Base-by-base conservation (phyloP, 805 yeast species). In the Kregervanrija pseudodelftensis region DNA sequence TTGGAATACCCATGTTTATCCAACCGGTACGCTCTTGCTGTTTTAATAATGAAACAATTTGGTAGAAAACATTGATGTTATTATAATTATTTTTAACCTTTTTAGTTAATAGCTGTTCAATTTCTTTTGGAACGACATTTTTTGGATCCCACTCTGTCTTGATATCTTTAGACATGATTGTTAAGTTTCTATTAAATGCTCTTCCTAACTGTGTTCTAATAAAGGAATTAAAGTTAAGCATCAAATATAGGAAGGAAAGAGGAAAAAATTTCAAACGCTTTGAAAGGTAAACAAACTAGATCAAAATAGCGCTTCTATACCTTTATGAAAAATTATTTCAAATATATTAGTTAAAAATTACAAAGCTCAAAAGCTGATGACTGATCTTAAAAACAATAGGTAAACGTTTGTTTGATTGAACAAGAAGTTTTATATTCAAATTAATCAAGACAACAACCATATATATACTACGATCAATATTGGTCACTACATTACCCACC, bases 1-100 rank as follows among this genome's bases (percentile, higher is more conserved):
- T 55, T 1, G 70, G 70, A 13, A 70, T 59, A 10, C 77, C 74
- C 56, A 77, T 79, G 59, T 88, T 91, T 15, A 91, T 64, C 98
- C 98, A 91, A 2, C 99, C 99, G 0, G 99, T 91, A 60, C 99
- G 75, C 53, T 74, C 80, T 58, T 87, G 91, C 4, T 79, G 69
- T 64, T 91, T 91, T 54, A 91, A 70, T 32, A 80, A 70, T 42
- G 82, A 74, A 0, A 87, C 76, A 31, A 88, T 76, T 58, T 86
- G 87, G 40, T 64, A 63, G 41, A 66, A 66, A 30, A 66, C 66
- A 46, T 53, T 56, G 33, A 65, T 58, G 46, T 59, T 59, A 47
- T 57, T 52, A 42, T 57, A 60, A 16, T 55, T 56, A 35, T 34
- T 37, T 30, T 10, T 34, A 30, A 28, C 37, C 36, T 30, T 46